phyloP scores from a whole-genome alignment of 805 yeast species.

The Wickerhamiella galacta region DNA sequence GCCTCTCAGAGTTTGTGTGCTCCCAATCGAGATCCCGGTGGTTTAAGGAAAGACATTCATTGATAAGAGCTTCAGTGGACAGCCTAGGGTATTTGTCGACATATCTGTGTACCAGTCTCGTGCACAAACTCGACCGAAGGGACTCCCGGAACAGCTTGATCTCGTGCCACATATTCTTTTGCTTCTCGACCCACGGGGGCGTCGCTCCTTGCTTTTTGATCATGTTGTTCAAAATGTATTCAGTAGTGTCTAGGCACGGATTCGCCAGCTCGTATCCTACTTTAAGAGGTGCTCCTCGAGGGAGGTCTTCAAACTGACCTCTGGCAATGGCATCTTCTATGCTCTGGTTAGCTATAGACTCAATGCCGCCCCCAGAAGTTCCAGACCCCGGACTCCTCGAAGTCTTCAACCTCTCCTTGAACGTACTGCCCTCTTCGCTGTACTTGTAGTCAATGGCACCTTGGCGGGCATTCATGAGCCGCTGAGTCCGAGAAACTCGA shows the following conservation, averaged over 20 bases:
- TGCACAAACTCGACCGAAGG: conserved; percentile 15
- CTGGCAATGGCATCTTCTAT: conserved; percentile 58
- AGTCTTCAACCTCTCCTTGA: conserved; percentile 9
- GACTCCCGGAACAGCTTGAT: conserved; percentile 32
- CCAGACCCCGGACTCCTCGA: conserved; percentile 7
- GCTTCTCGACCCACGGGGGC: conserved; percentile 86
- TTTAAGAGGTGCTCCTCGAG: conserved; percentile 47
- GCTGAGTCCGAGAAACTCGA: conserved; percentile 16
- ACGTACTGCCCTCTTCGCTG: conserved; percentile 21
- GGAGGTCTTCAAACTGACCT: conserved; percentile 49
- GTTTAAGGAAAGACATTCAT: not conserved
- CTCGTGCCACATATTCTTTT: conserved; percentile 35
- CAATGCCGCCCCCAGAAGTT: conserved; percentile 23
- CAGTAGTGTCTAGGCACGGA: conserved; percentile 50
- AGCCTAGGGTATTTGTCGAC: conserved; percentile 10
- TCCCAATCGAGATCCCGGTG: conserved; percentile 25
- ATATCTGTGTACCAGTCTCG: conserved; percentile 14
- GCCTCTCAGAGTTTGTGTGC: conserved; percentile 18
- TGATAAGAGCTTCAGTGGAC: conserved; percentile 1
- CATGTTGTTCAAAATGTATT: conserved; percentile 64
- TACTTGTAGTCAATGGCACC: conserved; percentile 44
- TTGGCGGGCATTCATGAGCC: conserved; percentile 48
- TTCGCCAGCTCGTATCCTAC: conserved; percentile 25
- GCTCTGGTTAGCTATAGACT: conserved; percentile 53
- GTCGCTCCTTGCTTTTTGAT: conserved; percentile 53